Conservation (phyloP, 2,329 filamentous ascomycete genomes). For the Penicillium crustosum region DNA sequence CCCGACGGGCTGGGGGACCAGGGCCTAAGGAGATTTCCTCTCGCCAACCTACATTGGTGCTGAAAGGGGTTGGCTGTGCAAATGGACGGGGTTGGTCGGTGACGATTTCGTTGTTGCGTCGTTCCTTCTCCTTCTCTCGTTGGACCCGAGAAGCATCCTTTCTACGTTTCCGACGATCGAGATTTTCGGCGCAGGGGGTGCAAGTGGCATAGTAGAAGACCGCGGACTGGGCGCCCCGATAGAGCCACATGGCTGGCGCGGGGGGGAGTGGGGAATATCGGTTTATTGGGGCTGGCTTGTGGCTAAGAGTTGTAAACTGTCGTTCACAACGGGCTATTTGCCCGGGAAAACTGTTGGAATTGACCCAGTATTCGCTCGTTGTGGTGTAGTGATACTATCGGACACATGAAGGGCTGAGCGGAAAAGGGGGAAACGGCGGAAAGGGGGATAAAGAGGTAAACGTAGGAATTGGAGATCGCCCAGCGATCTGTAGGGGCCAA, state of each 20-base stretch:
- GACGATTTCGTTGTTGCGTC: conserved; percentile 56
- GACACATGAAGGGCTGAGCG: conserved; percentile 39
- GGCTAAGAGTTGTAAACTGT: conserved; percentile 3
- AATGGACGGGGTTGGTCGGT: conserved; percentile 70
- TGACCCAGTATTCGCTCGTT: conserved; percentile 24
- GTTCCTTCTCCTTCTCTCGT: conserved; percentile 64
- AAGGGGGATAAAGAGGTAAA: conserved; percentile 8
- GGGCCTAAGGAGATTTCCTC: conserved; percentile 85
- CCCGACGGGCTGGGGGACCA: conserved; percentile 63
- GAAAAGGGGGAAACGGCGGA: conserved; percentile 7
- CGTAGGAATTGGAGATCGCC: conserved; percentile 26
- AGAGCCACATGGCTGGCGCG: conserved; percentile 47
- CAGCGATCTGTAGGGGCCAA: conserved; percentile 26
- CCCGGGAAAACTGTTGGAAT: conserved; percentile 25
- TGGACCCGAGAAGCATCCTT: conserved; percentile 68
- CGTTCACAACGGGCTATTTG: conserved; percentile 24
- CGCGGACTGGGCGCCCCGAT: conserved; percentile 50
- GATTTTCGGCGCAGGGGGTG: conserved; percentile 65
- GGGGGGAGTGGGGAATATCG: conserved; percentile 8
- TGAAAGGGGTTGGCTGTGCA: conserved; percentile 73
- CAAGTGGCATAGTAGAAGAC: conserved; percentile 53
- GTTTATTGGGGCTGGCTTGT: background rate
- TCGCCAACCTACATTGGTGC: conserved; percentile 84
- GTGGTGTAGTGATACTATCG: conserved; percentile 26
- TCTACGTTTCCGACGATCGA: conserved; percentile 68